Percentiles rank a stretch among this genome's conserved stretches.
Evolutionary conservation across 2,329 filamentous ascomycete species (phyloP).

Genomic region (Calonectria ilicicola): DNA sequence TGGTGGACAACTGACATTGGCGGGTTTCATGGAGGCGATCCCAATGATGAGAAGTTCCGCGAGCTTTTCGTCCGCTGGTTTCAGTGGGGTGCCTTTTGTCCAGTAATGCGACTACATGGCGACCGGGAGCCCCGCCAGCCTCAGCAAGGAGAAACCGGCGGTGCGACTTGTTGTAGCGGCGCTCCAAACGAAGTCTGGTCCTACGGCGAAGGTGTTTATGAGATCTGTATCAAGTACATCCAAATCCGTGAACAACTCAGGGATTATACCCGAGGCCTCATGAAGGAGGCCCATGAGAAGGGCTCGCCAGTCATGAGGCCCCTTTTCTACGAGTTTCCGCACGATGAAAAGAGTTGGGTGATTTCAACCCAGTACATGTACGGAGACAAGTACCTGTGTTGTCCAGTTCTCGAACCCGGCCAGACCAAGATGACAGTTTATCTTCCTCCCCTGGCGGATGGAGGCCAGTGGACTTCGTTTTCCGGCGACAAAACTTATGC

Average conservation of each 20-base stretch:
- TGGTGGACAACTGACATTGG: slow-evolving; percentile 81
- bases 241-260: slow-evolving; percentile 67
- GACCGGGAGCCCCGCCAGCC: slow-evolving; percentile 68
- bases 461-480: background rate
- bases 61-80: slow-evolving; percentile 77
- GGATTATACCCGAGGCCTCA: slow-evolving; percentile 67
- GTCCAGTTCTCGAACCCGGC: background rate
- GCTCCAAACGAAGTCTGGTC: slow-evolving; percentile 75
- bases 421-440: background rate
- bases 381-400: slow-evolving; percentile 48
- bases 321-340: slow-evolving; percentile 73
- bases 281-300: slow-evolving; percentile 69
- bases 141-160: slow-evolving; percentile 49
- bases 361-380: slow-evolving; percentile 74
- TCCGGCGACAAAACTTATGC: background rate
- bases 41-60: slow-evolving; percentile 65
- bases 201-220: slow-evolving; percentile 71
- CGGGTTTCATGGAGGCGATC: slow-evolving; percentile 75
- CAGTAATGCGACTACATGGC: slow-evolving; percentile 76
- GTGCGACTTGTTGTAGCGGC: slow-evolving; percentile 59
- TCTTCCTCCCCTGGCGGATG: background rate
- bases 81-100: slow-evolving; percentile 76
- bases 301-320: slow-evolving; percentile 72
- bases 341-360: slow-evolving; percentile 65
- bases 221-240: slow-evolving; percentile 71